Conservation (phyloP, 164 flowering plant genomes). For the Chloranthus sessilifolius region DNA sequence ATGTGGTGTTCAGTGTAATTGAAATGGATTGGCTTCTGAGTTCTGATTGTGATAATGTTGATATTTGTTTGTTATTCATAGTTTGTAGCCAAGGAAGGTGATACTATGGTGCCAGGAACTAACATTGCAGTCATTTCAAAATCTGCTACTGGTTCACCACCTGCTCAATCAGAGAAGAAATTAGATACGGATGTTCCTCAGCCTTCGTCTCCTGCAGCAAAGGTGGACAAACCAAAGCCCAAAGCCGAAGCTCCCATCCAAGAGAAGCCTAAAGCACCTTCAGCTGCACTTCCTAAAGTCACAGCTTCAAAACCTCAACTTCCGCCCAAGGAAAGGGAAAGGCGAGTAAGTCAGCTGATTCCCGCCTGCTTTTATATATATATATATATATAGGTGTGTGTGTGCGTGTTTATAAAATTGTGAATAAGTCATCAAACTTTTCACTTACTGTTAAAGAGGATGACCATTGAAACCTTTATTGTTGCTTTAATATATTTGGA, state of each 20-base stretch:
- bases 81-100: slow-evolving; percentile 94
- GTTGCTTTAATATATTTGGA: too few relatives aligned
- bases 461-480: too few relatives aligned
- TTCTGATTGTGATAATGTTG: slow-evolving; percentile 1
- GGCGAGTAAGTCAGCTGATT: slow-evolving; percentile 51
- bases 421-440: too few relatives aligned
- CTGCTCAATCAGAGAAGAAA: slow-evolving; percentile 42
- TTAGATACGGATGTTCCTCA: slow-evolving; percentile 32
- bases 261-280: slow-evolving; percentile 54
- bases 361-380: too few relatives aligned
- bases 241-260: slow-evolving; percentile 44
- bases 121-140: slow-evolving; percentile 84
- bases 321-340: slow-evolving; percentile 97
- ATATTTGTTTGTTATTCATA: slow-evolving; percentile 17
- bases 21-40: background rate
- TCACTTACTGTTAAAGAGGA: too few relatives aligned
- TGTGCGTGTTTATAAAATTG: too few relatives aligned
- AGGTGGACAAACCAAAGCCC: slow-evolving; percentile 39
- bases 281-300: slow-evolving; percentile 43
- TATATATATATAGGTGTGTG: background rate
- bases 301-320: slow-evolving; percentile 80
- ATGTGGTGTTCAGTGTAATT: background rate
- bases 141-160: slow-evolving; percentile 62
- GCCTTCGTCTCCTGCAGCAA: slow-evolving; percentile 37
- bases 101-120: slow-evolving; percentile 88